A percentile compares a stretch with the other conserved stretches of the same genome.
Conservation (phyloP, 345 rosid species). For the Linum tenue region DNA sequence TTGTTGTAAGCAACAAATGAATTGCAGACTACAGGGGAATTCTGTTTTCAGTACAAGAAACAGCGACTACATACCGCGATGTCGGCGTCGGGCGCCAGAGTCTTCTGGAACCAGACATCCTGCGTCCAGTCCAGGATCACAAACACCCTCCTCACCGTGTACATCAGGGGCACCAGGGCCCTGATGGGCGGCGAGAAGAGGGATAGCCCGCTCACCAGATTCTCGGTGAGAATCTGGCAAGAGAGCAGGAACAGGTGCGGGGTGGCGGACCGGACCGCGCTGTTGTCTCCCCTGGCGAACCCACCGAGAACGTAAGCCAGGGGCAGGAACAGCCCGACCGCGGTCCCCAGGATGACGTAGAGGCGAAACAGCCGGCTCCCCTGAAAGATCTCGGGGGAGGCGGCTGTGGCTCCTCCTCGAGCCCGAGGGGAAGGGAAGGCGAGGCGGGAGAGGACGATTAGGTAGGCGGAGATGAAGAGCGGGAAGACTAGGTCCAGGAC, state of each 20-base stretch:
- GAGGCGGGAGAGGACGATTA: constrained; percentile 46
- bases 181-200: constrained; percentile 78
- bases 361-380: constrained; percentile 54
- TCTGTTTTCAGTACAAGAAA: background rate
- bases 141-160: constrained; percentile 66
- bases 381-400: constrained; percentile 42
- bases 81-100: constrained; percentile 41
- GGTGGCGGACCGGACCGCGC: constrained; percentile 66
- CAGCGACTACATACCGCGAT: constrained; percentile 32
- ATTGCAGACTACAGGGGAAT: too few species aligned
- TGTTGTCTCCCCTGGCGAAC: constrained; percentile 77
- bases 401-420: constrained; percentile 9
- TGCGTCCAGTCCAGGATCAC: constrained; percentile 58
- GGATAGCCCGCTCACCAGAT: constrained; percentile 56
- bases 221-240: constrained; percentile 82
- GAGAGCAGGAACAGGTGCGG: constrained; percentile 80
- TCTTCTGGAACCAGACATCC: constrained; percentile 62
- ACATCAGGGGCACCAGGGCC: constrained; percentile 70
- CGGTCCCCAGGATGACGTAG: constrained; percentile 57
- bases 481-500: constrained; percentile 75
- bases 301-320: constrained; percentile 84
- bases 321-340: constrained; percentile 70
- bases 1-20: background rate
- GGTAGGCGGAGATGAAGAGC: constrained; percentile 47
- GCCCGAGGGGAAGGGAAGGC: constrained; percentile 56